phyloP scores from a whole-genome alignment of 2,329 filamentous ascomycete species.

The Elsinoe batatas region DNA sequence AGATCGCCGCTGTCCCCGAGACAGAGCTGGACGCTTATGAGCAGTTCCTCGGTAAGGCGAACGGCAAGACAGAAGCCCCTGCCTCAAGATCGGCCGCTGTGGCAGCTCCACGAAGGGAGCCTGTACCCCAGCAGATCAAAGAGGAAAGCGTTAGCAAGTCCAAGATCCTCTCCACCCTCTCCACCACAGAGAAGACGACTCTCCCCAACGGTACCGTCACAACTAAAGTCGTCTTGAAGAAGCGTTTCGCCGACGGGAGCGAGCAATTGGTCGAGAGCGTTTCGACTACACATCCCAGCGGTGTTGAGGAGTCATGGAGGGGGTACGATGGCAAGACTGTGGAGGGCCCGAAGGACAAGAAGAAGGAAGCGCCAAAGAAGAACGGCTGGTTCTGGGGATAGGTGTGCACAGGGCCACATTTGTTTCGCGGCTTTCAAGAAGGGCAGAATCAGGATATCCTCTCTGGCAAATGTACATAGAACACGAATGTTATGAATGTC shows the following conservation, averaged over 20 bases:
- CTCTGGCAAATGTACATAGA: neutral
- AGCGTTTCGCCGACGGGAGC: conserved; percentile 49
- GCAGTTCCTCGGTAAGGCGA: conserved; percentile 30
- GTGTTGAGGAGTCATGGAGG: neutral
- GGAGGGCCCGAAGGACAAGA: neutral
- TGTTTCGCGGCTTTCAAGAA: neutral
- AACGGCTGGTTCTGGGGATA: conserved; percentile 17
- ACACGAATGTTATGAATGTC: neutral
- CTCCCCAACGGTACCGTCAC: conserved; percentile 48
- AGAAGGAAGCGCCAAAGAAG: conserved; percentile 2
- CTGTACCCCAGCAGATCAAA: neutral
- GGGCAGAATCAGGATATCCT: neutral
- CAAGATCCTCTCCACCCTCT: conserved; percentile 45
- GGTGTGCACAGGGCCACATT: neutral
- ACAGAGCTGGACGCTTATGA: conserved; percentile 48
- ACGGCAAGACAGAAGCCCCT: neutral
- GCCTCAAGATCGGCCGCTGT: neutral
- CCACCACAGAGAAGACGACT: conserved; percentile 46
- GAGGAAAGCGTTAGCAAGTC: conserved; percentile 10
- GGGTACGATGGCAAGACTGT: conserved; percentile 9
- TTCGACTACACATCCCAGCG: conserved; percentile 30
- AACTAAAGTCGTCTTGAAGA: conserved; percentile 48
- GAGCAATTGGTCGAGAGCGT: conserved; percentile 50
- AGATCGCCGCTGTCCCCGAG: conserved; percentile 14
- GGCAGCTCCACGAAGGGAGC: neutral